Evolutionary conservation across 2,329 filamentous ascomycete species (phyloP), one percentile per base, ranked within the genome.

Genomic region (Paracoccidioides brasiliensis): DNA sequence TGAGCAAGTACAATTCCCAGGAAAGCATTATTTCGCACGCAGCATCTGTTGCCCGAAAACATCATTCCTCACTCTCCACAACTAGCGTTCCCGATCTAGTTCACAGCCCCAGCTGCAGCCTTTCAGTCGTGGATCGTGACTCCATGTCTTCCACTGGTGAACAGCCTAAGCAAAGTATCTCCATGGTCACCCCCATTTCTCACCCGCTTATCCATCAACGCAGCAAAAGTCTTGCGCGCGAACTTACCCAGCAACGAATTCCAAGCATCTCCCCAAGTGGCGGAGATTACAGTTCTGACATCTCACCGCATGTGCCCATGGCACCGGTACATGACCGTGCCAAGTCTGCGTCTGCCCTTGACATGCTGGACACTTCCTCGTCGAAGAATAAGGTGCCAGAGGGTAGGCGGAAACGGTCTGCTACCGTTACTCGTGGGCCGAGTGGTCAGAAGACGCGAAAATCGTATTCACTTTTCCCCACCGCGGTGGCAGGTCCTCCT

Each of bases 1-100:
- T 78, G 53, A 80, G 78, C 70, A 79, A 79, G 59, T 76, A 75
- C 60, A 79, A 77, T 63, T 80, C 78, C 4, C 78, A 80, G 56
- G 78, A 80, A 63, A 80, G 77, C 63, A 74, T 79, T 59, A 72
- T 79, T 43, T 79, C 77, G 5, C 72, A 72, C 43, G 72, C 73
- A 7, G 71, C 72, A n/a, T 75, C 73, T 0, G 69, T 74, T 55
- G 70, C 69, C 42, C 72, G 72, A 49, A 75, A 75, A 55, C 73
- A 74, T 60, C 71, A 73, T 54, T 76, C 74, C 3, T 75, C 73
- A 2, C 66, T 72, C 33, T 77, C 74, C 2, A 72, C 72, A 15
- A 69, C 66, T 28, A 74, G 70, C 56, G 67, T 76, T 14, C 74
- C 74, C 0, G 74, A 77, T 45, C 63, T 75, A 42, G 63, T 75